Evolutionary conservation across 257 asterid genomes (phyloP).

Genomic region (Prunella vulgaris): DNA sequence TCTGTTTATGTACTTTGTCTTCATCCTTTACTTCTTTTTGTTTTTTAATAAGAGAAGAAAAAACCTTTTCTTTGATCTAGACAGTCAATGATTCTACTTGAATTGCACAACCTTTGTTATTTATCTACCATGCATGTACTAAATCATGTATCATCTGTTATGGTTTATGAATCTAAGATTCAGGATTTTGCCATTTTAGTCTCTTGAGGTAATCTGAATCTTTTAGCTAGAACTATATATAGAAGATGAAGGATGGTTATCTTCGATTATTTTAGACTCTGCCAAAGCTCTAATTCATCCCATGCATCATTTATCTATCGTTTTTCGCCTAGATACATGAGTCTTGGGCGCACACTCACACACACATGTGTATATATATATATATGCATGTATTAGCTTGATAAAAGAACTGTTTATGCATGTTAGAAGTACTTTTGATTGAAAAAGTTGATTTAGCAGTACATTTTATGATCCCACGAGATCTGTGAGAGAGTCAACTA

Average conservation of each 20-base stretch:
- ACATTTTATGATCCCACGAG: conserved; percentile 26
- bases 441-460: conserved; percentile 14
- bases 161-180: too few relatives aligned
- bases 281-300: too few relatives aligned
- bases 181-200: not conserved
- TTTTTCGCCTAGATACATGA: conserved; percentile 10
- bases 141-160: not conserved
- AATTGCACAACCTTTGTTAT: not conserved
- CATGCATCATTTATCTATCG: conserved; percentile 3
- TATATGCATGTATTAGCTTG: not conserved
- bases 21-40: not conserved
- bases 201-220: not conserved
- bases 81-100: not conserved
- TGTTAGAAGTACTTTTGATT: not conserved
- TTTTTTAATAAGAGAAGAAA: not conserved
- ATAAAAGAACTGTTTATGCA: not conserved
- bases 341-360: not conserved
- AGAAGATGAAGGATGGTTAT: not conserved
- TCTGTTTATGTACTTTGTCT: not conserved
- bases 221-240: not conserved
- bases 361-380: not conserved
- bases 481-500: conserved; percentile 23
- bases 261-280: not conserved
- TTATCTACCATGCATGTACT: not conserved
- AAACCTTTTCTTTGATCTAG: not conserved